Evolutionary conservation across 805 yeast genomes (phyloP).

Genomic region (Pichia californica): DNA sequence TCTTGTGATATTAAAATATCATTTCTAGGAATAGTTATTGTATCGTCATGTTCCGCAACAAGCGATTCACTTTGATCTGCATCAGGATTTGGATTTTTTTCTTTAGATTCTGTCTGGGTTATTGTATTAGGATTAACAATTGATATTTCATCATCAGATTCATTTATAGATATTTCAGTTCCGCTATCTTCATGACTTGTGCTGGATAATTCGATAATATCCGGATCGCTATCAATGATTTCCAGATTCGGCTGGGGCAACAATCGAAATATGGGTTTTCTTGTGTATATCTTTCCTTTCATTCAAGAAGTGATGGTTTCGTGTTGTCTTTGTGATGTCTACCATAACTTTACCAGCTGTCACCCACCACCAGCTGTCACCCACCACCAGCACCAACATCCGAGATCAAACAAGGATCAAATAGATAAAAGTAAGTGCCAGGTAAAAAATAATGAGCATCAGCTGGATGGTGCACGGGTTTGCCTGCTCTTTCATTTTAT

Average conservation of each 20-base stretch:
- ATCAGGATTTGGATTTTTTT: not conserved
- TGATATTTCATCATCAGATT: not conserved
- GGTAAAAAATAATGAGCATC: no score
- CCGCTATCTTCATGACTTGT: not conserved
- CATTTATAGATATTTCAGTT: not conserved
- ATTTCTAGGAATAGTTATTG: not conserved
- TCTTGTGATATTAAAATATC: not conserved
- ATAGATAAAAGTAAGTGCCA: not conserved
- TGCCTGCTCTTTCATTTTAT: no score
- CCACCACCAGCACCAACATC: no score
- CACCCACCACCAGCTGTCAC: no score
- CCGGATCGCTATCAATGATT: slow-evolving; percentile 1
- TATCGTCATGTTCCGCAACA: slow-evolving; percentile 5
- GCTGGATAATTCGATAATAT: not conserved
- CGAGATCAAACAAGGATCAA: not conserved
- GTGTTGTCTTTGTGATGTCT: no score
- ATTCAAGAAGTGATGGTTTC: no score
- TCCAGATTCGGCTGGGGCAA: not conserved
- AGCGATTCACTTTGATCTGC: not conserved
- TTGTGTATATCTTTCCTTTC: no score
- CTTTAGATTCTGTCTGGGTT: not conserved
- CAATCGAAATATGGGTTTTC: no score
- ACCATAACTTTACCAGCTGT: not conserved
- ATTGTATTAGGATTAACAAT: not conserved
- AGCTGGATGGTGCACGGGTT: no score